A percentile compares a stretch with the other conserved stretches of the same genome.
Evolutionary conservation across 1,284 basidiomycete species (phyloP).

Genomic region (Erythrobasidium hasegawianum): DNA sequence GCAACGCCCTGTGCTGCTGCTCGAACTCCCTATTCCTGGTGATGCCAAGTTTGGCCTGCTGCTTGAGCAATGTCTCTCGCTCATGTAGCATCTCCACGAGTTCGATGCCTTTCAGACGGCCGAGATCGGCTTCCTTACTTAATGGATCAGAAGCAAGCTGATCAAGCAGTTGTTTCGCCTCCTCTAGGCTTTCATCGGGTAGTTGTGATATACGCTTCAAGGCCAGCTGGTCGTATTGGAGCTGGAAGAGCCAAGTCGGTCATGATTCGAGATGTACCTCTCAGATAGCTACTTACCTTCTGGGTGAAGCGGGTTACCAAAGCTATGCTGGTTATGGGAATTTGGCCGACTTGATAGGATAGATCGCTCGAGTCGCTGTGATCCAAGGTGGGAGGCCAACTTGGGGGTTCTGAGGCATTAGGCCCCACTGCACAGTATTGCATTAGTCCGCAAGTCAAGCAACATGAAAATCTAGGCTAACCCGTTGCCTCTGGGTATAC

Average conservation of each 20-base stretch:
- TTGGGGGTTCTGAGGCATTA: constrained; percentile 59
- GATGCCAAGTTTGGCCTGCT: constrained; percentile 33
- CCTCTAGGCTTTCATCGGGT: constrained; percentile 50
- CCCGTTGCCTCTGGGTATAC: constrained; percentile 54
- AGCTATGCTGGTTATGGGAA: constrained; percentile 71
- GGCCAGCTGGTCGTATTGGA: constrained; percentile 51
- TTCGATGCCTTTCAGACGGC: constrained; percentile 74
- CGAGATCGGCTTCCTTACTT: constrained; percentile 62
- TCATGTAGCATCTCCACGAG: constrained; percentile 78
- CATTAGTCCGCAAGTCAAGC: neutral
- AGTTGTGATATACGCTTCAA: constrained; percentile 55
- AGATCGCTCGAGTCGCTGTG: constrained; percentile 54
- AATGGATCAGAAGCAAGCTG: constrained; percentile 2
- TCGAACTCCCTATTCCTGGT: constrained; percentile 57
- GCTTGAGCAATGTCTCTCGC: constrained; percentile 57
- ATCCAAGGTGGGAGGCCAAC: constrained; percentile 62
- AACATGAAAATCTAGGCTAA: constrained; percentile 51
- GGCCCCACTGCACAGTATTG: constrained; percentile 46
- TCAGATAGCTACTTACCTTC: constrained; percentile 57
- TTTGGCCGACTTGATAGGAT: constrained; percentile 65
- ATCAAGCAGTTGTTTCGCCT: constrained; percentile 61
- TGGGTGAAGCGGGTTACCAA: constrained; percentile 67
- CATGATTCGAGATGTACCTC: neutral
- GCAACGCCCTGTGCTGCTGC: constrained; percentile 69
- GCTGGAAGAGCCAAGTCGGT: constrained; percentile 2